These are phyloP conservation scores for Lachnellula arida DNA, from an alignment of 2,329 filamentous ascomycete species.

Conservation along the genomic window DNA sequence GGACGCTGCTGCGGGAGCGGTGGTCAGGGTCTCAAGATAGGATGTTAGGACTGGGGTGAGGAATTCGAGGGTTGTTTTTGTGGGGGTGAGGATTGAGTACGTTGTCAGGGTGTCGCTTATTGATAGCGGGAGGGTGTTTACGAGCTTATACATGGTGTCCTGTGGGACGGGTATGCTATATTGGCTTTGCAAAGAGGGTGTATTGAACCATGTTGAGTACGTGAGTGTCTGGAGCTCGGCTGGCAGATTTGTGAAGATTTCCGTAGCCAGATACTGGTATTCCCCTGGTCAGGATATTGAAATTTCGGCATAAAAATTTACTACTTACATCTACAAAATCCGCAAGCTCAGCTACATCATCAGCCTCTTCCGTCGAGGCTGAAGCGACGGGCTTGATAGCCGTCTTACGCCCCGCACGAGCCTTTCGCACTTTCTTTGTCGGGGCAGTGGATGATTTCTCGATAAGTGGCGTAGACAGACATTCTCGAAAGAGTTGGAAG, in stretches of 20 bases:
- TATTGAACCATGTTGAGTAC: conserved; percentile 51
- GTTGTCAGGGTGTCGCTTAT: conserved; percentile 63
- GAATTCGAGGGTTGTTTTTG: conserved; percentile 46
- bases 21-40: conserved; percentile 55
- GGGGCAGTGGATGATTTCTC: conserved; percentile 47
- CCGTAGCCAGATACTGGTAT: conserved; percentile 61
- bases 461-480: conserved; percentile 64
- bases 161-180: conserved; percentile 55
- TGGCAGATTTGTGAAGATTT: conserved; percentile 65
- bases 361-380: conserved; percentile 2
- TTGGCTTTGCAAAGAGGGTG: conserved; percentile 43
- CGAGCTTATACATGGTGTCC: conserved; percentile 35
- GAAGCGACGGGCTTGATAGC: conserved; percentile 18
- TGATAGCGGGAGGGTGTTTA: conserved; percentile 47
- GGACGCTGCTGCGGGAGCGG: conserved; percentile 59
- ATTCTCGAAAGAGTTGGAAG: conserved; percentile 68
- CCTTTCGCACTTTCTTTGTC: conserved; percentile 41
- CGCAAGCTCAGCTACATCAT: conserved; percentile 56
- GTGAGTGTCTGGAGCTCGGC: conserved; percentile 54
- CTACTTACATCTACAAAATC: conserved; percentile 58
- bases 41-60: conserved; percentile 57
- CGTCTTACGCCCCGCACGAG: conserved; percentile 16
- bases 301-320: neutral
- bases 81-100: conserved; percentile 54
- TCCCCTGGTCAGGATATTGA: neutral